phyloP scores from a whole-genome alignment of 2,329 filamentous ascomycete species.

The Aspergillus unguis region DNA sequence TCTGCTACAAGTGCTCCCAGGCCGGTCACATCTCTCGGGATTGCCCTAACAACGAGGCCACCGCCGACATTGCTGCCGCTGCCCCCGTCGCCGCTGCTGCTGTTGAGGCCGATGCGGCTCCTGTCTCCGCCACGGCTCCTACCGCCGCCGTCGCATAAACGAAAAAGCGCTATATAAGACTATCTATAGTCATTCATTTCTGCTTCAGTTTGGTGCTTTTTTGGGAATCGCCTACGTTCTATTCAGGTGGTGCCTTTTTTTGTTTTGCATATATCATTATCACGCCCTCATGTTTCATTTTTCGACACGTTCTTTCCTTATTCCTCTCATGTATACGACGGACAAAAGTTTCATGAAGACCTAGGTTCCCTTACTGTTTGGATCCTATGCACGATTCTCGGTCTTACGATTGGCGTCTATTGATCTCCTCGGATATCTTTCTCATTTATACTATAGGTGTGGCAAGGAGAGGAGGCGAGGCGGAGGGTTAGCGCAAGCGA shows the following conservation, averaged over 20 bases:
- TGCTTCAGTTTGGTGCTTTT: slow-evolving; percentile 9
- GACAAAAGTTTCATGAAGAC: slow-evolving; percentile 42
- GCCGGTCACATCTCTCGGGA: slow-evolving; percentile 94
- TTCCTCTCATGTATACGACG: slow-evolving; percentile 42
- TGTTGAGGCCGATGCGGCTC: slow-evolving; percentile 37
- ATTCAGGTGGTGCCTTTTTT: slow-evolving; percentile 20
- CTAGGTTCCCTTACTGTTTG: slow-evolving; percentile 33
- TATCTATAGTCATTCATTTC: slow-evolving; percentile 14
- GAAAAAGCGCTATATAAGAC: neutral
- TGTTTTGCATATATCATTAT: slow-evolving; percentile 40
- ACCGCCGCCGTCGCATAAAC: slow-evolving; percentile 46
- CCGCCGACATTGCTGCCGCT: slow-evolving; percentile 28
- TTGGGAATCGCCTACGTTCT: slow-evolving; percentile 19
- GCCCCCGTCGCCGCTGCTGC: slow-evolving; percentile 32
- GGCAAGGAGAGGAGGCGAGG: slow-evolving; percentile 33
- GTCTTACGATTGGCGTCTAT: slow-evolving; percentile 44
- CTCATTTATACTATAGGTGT: slow-evolving; percentile 31
- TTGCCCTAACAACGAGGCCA: slow-evolving; percentile 71
- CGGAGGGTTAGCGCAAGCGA: slow-evolving; percentile 30
- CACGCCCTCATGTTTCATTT: slow-evolving; percentile 23
- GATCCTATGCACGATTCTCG: slow-evolving; percentile 33
- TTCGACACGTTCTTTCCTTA: slow-evolving; percentile 26
- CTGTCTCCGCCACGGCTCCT: slow-evolving; percentile 38
- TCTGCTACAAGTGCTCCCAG: slow-evolving; percentile 96
- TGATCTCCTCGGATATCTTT: slow-evolving; percentile 38